Evolutionary conservation across 2,329 filamentous ascomycete species (phyloP), one percentile per base, ranked within the genome.

Genomic region (Colletotrichum somersetense): DNA sequence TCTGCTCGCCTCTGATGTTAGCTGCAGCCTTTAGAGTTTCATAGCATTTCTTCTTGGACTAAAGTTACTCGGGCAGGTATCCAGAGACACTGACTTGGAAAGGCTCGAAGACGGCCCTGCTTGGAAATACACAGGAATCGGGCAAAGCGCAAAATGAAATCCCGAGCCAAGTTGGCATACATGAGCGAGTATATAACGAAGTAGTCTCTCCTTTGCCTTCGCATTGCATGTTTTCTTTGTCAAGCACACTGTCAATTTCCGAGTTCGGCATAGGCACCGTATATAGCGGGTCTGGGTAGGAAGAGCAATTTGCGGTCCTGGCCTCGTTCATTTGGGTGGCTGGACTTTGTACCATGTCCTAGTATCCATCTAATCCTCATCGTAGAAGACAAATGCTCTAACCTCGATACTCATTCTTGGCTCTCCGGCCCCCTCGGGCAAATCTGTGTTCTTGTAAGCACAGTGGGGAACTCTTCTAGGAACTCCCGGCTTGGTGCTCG

Each of bases 351-450:
- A 16, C 7, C 12, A 18, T 26, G n/a, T 2, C 7, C 55, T 1
- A 23, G 14, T 3, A 33, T 20, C 23, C 8, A 33, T 2, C 26
- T 64, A 64, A 16, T 64, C 62, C 18, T 78, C 50, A 79, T 82
- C 10, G 81, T 83, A 74, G 65, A 93, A 92, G 0, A 93, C 88
- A 80, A 93, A 84, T 53, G 89, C 88, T 77, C 91, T 85, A 26
- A 93, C 90, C 80, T 93, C 91, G 79, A 93, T 93, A 77, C 91
- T 92, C 81, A 92, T 89, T 76, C 91, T 84, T 2, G 86, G 86
- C 64, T 86, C 86, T 33, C 87, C 89, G 16, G 86, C 88, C 62
- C 84, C 83, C 0, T 92, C 77, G 85, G 87, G 70, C 38, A 70
- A 30, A 10, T 70, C 72, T 14, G 81, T 80, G 77, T 87, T 83